Evolutionary conservation across 2,329 filamentous ascomycete species (phyloP), one percentile per base, ranked within the genome.

Genomic region (Xylaria sp.): DNA sequence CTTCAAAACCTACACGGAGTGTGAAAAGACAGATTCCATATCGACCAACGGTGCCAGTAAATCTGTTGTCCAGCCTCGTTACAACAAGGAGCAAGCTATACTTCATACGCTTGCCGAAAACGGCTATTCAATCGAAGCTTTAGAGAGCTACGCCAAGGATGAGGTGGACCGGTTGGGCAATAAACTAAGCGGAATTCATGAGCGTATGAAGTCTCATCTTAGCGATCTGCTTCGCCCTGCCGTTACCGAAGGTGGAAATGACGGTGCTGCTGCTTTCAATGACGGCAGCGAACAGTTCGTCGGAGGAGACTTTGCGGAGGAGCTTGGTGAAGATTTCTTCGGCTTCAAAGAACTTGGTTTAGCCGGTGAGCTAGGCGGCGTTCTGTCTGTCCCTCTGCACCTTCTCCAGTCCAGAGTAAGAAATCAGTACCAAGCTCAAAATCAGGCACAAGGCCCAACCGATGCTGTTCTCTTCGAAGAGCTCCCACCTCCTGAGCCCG

Each of bases 301-400:
- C 57, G 94, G 93, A 55, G 96, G 96, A 70, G 96, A 99, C 80
- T 99, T 99, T 79, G 96, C 96, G 0, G 96, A 98, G 79, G 96
- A 99, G 75, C 92, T 99, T 13, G 95, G 94, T 70, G 96, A 99
- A 83, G 96, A 99, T 82, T 99, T 98, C 87, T 99, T 99, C 77
- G 96, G 96, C 33, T 98, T 99, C 88, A 94, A 94, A 78, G 94
- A 97, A 69, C 88, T 99, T 55, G 96, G 96, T 52, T 87, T 99
- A 67, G 94, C 97, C 76, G 91, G 90, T 75, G 96, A 99, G 79
- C 92, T 98, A 78, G 94, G 94, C 20, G 91, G 95, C 39, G 92
- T 92, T 73, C 88, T 98, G 70, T 94, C 93, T 62, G 96, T 99
- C 43, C 96, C 97, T 28, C 86, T 99, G 67, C 96, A 99, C 82